A percentile compares a stretch with the other conserved stretches of the same genome.
phyloP scores from a whole-genome alignment of 345 rosid species.

The Acer saccharum region DNA sequence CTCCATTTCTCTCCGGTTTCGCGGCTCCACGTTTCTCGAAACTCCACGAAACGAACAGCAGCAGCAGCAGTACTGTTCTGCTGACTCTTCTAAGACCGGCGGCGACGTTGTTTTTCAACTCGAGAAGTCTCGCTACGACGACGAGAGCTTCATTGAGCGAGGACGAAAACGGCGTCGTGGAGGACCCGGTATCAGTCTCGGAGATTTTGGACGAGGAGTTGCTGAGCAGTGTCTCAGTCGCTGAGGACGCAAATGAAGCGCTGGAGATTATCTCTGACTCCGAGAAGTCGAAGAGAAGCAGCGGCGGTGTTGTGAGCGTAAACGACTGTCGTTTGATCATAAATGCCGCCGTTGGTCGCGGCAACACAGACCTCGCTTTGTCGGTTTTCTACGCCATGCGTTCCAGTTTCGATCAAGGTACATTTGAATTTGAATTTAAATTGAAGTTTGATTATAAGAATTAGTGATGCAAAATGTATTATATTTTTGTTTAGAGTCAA shows the following conservation, averaged over 20 bases:
- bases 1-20: conserved; percentile 45
- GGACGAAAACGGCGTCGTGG: conserved; percentile 28
- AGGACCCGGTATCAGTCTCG: conserved; percentile 16
- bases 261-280: conserved; percentile 47
- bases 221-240: conserved; percentile 47
- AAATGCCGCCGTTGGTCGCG: conserved; percentile 62
- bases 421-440: background rate
- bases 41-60: conserved; percentile 35
- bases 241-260: conserved; percentile 69
- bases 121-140: background rate
- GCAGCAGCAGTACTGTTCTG: conserved; percentile 25
- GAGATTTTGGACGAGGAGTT: conserved; percentile 41
- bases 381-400: conserved; percentile 93
- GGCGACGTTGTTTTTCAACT: conserved; percentile 1
- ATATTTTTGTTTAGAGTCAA: background rate
- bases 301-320: conserved; percentile 58
- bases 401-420: conserved; percentile 79
- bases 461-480: background rate
- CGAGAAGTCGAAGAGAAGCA: conserved; percentile 24
- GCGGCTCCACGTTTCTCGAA: conserved; percentile 30
- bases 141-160: conserved; percentile 44
- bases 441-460: too few species aligned
- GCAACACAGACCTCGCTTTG: conserved; percentile 73
- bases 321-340: conserved; percentile 62
- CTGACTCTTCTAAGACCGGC: conserved; percentile 26